These are phyloP conservation scores for Panicum virgatum DNA, from an alignment of 202 grass and related monocot genomes.

Conservation along the genomic window DNA sequence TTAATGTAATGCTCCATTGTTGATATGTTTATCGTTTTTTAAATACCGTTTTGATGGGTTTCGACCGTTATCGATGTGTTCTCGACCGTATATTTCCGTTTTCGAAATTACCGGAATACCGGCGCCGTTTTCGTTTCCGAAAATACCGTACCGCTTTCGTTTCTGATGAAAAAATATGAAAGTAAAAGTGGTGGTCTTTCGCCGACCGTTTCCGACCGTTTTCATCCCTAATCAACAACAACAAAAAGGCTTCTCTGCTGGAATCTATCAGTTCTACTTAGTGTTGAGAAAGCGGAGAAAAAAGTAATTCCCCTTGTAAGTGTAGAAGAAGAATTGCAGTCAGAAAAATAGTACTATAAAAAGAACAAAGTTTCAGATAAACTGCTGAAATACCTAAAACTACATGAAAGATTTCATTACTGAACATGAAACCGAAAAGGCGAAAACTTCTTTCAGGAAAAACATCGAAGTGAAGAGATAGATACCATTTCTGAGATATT, in stretches of 20 bases:
- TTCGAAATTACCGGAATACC: too few species aligned
- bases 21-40: too few species aligned
- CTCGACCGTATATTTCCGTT: too few species aligned
- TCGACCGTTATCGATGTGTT: too few species aligned
- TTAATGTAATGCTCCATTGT: too few species aligned
- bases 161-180: too few species aligned
- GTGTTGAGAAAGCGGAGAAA: not conserved
- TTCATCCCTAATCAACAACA: too few species aligned
- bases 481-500: constrained; percentile 90
- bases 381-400: not conserved
- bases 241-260: not conserved
- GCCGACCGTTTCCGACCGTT: too few species aligned
- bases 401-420: not conserved
- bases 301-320: not conserved
- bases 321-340: not conserved
- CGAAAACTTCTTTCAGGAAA: not conserved
- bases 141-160: too few species aligned
- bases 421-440: not conserved
- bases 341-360: constrained; percentile 3
- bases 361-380: not conserved
- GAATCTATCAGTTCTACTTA: not conserved
- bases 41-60: too few species aligned
- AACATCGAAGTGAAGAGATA: constrained; percentile 2
- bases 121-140: too few species aligned
- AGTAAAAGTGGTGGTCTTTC: too few species aligned